phyloP scores from a whole-genome alignment of 495 filamentous ascomycete genomes.

The Annulohypoxylon stygium region DNA sequence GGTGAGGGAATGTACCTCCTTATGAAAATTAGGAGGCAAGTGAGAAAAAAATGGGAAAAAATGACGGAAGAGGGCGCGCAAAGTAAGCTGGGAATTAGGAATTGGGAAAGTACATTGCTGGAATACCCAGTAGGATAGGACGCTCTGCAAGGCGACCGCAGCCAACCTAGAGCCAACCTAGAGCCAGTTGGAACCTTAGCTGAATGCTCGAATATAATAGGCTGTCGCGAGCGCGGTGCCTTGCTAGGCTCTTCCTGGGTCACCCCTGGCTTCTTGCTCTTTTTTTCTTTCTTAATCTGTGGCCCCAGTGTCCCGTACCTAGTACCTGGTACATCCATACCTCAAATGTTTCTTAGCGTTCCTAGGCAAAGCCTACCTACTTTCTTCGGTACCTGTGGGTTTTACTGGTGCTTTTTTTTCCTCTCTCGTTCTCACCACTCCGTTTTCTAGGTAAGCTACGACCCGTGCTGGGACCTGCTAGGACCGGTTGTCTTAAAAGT shows the following conservation, averaged over 20 bases:
- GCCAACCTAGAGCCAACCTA: slow-evolving; percentile 27
- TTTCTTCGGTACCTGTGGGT: slow-evolving; percentile 24
- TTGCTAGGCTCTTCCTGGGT: slow-evolving; percentile 51
- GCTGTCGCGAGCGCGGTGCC: slow-evolving; percentile 47
- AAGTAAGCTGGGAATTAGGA: slow-evolving; percentile 31
- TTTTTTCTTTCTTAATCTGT: slow-evolving; percentile 30
- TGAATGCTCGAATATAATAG: slow-evolving; percentile 37
- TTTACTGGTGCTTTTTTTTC: slow-evolving; percentile 17
- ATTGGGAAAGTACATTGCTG: slow-evolving; percentile 14
- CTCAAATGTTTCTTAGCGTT: not conserved
- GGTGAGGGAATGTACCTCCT: slow-evolving; percentile 11
- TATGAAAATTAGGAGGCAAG: not conserved
- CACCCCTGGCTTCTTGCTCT: slow-evolving; percentile 35
- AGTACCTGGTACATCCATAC: slow-evolving; percentile 6
- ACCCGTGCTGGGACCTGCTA: slow-evolving; percentile 39
- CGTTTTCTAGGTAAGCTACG: slow-evolving; percentile 34
- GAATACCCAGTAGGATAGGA: slow-evolving; percentile 4
- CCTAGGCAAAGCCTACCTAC: not conserved
- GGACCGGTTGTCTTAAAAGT: slow-evolving; percentile 63
- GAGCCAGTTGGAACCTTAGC: slow-evolving; percentile 27
- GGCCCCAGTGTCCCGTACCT: slow-evolving; percentile 27
- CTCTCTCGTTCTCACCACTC: slow-evolving; percentile 26
- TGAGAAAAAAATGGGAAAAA: not conserved
- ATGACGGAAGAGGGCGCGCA: slow-evolving; percentile 21
- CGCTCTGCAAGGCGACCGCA: slow-evolving; percentile 39